Evolutionary conservation across 176 grass and related monocot species (phyloP).

Genomic region (Hsuehochloa calcarea): DNA sequence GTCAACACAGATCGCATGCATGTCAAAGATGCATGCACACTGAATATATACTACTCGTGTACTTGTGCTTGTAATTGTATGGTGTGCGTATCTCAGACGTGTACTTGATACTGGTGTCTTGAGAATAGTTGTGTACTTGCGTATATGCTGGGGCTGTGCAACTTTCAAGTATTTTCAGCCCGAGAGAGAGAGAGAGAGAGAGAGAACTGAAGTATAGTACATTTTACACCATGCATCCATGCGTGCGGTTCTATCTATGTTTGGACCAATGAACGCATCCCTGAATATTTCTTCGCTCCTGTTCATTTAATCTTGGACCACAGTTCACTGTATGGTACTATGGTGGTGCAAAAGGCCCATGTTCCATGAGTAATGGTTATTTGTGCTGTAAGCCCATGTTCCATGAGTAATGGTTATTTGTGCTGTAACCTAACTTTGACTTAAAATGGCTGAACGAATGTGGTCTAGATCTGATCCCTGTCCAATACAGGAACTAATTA

Average conservation of each 20-base stretch:
- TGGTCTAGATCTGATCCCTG: neutral
- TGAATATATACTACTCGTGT: no score
- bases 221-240: neutral
- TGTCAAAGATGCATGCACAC: neutral
- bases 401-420: neutral
- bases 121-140: neutral
- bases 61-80: neutral
- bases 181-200: no score
- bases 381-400: slow-evolving; percentile 6
- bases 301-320: neutral
- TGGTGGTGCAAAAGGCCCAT: neutral
- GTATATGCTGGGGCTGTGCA: neutral
- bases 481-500: neutral
- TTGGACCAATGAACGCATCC: neutral
- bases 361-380: neutral
- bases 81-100: neutral
- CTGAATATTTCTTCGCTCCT: neutral
- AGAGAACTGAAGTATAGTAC: no score
- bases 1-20: neutral
- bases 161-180: neutral
- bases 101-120: neutral
- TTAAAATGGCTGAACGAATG: neutral
- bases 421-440: neutral
- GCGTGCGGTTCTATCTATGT: neutral
- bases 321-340: neutral